Base-by-base conservation (phyloP, 2,329 filamentous ascomycete genomes). In the Botrytis squamosa region DNA sequence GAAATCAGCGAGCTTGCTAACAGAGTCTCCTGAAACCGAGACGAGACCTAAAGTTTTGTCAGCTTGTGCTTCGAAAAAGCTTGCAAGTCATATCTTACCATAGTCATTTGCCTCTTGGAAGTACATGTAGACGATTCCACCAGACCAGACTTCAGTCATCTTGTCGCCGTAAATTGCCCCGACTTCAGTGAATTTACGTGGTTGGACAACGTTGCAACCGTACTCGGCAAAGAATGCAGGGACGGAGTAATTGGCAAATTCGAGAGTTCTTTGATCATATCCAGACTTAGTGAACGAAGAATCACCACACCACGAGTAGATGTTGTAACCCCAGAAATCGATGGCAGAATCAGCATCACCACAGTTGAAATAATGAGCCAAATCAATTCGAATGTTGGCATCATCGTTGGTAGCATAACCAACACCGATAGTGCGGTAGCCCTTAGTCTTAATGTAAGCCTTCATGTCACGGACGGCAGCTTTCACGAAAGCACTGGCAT, bases 271-370 rank as follows among this genome's bases (percentile, higher is more conserved):
- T 73, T 90, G 87, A 77, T 91, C 87, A 85, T 95, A 99, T 72
- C 94, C 93, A 5, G 96, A 98, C 74, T 87, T 81, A 52, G 86
- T 81, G 85, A 92, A 96, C 80, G 86, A 89, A 81, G 93, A 97
- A 79, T 95, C 83, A 78, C 95, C 96, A 83, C 96, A 99, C 96
- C 96, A 99, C 71, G 95, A 97, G 88, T 99, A 99, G 85, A 98
- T 97, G 88, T 99, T 99, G 91, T 98, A 98, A 74, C 96, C 96
- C 93, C 95, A 99, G 87, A 97, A 98, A 84, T 99, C 96, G 77
- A 98, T 97, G 75, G 92, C 83, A 81, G 84, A 84, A 14, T 86
- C 85, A 49, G 86, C 82, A 75, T 89, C 83, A 75, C 95, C 93
- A 82, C 96, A 99, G 88, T 97, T 95, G 86, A 99, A 98, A 88